Evolutionary conservation across 108 stramenopile species (phyloP).

Genomic region (Epipyxis sp.): DNA sequence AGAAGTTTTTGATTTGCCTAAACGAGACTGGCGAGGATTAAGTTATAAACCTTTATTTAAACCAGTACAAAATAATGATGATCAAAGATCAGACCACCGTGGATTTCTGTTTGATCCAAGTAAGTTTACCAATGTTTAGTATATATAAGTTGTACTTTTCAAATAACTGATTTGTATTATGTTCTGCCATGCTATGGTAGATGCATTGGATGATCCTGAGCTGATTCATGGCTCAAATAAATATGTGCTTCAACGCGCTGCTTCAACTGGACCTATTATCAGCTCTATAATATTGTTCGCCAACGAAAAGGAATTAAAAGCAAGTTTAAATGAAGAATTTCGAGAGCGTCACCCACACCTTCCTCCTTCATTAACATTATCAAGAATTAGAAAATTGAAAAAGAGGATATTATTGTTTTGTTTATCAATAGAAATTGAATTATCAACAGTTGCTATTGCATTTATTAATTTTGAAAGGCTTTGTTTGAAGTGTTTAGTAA

Average conservation of each 20-base stretch:
- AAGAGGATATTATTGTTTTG: constrained; percentile 64
- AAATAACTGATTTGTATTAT: too few species aligned
- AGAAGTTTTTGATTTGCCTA: neutral
- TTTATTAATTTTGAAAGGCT: constrained; percentile 88
- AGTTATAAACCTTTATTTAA: constrained; percentile 2
- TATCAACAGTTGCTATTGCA: constrained; percentile 77
- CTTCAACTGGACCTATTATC: constrained; percentile 68
- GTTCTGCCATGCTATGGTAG: too few species aligned
- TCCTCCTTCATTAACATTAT: constrained; percentile 85
- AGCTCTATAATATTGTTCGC: constrained; percentile 82
- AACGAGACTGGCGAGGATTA: constrained; percentile 20
- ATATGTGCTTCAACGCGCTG: constrained; percentile 77
- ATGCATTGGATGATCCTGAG: constrained; percentile 76
- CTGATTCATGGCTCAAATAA: constrained; percentile 75
- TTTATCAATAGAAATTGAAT: constrained; percentile 55
- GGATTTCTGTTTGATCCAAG: too few species aligned
- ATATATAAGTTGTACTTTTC: too few species aligned
- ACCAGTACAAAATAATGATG: neutral
- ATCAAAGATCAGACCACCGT: neutral
- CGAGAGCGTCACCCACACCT: constrained; percentile 67
- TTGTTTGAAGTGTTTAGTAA: constrained; percentile 79
- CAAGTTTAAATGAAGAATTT: constrained; percentile 86
- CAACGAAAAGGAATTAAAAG: constrained; percentile 73
- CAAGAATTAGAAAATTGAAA: constrained; percentile 79
- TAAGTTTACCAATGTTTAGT: too few species aligned